Conservation (phyloP, 2,329 filamentous ascomycete genomes). For the Trichoderma simmonsii region DNA sequence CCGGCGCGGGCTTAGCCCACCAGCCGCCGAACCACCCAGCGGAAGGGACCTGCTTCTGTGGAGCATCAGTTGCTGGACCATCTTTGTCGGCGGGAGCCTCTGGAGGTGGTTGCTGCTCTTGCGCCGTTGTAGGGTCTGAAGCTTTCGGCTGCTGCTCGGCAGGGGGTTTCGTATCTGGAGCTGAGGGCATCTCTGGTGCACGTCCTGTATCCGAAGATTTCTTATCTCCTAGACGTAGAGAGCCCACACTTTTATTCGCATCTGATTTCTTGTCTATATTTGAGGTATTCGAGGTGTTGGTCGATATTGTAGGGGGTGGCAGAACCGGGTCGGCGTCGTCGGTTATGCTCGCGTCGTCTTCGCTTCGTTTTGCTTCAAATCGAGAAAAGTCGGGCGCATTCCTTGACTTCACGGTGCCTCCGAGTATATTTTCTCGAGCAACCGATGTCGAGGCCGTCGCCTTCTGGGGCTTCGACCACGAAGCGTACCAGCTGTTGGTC, state of each 20-base stretch:
- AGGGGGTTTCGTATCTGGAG: neutral
- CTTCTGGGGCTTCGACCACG: constrained; percentile 56
- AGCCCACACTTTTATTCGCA: neutral
- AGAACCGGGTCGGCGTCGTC: neutral
- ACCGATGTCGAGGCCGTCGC: constrained; percentile 58
- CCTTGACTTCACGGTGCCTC: constrained; percentile 49
- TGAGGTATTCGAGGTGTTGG: neutral
- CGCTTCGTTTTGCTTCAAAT: constrained; percentile 43
- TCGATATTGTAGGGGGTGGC: constrained; percentile 23
- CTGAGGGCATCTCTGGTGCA: neutral
- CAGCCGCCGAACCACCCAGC: constrained; percentile 58
- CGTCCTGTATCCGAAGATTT: neutral
- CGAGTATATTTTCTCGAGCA: constrained; percentile 59
- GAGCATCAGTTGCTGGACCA: neutral
- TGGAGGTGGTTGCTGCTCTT: neutral
- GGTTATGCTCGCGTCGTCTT: constrained; percentile 32
- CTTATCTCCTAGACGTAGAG: neutral
- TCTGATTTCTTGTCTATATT: neutral
- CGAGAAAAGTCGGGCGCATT: constrained; percentile 48
- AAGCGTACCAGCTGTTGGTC: constrained; percentile 60
- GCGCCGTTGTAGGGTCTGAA: neutral
- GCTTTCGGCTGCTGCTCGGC: neutral
- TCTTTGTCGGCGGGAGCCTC: constrained; percentile 26
- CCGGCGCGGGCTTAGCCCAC: constrained; percentile 34
- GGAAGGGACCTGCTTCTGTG: constrained; percentile 30